Base-by-base conservation (phyloP, 768 basidiomycete species). In the Antrodiella citrinella region DNA sequence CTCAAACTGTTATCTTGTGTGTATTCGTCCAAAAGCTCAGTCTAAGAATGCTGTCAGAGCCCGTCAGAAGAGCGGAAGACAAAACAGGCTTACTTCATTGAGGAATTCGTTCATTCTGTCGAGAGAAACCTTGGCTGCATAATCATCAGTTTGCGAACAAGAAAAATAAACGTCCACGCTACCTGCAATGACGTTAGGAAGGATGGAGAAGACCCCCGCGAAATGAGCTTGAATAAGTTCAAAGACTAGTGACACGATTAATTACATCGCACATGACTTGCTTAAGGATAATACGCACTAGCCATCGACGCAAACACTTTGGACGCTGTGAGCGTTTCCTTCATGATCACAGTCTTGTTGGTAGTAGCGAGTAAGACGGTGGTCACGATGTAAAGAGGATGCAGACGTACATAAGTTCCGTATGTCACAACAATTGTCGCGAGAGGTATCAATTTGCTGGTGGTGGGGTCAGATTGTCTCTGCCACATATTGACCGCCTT, bases 101-200 rank as follows among this genome's bases (percentile, higher is more conserved):
- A 55, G 22, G 44, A 55, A 55, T 10, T 55, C 54, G 5, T 44
- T 51, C 19, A 55, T 41, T 39, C 54, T 50, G 3, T 51, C 54
- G 3, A 55, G 39, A 2, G 54, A 51, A 12, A 55, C 54, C n/a
- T 55, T 55, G 5, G 54, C 54, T 55, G 30, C 13, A 26, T 20
- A 10, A 48, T 13, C 26, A 48, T 20, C 26, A 47, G 35, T 11
- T 23, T 7, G 30, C 18, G 2, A 35, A 44, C 4, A 18, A 4
- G 41, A 20, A 9, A 3, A 44, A 30, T 3, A n/a, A n/a, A n/a
- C n/a, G n/a, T n/a, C n/a, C n/a, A n/a, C n/a, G 41, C 2, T 35
- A 55, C 54, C 54, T n/a, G 20, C 26, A 18, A 55, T 46, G 10
- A 52, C 44, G 23, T 18, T 25, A 13, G 54, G 44, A 26, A 55